Evolutionary conservation across 805 yeast genomes (phyloP).

Genomic region (Suhomyces xylopsoci): DNA sequence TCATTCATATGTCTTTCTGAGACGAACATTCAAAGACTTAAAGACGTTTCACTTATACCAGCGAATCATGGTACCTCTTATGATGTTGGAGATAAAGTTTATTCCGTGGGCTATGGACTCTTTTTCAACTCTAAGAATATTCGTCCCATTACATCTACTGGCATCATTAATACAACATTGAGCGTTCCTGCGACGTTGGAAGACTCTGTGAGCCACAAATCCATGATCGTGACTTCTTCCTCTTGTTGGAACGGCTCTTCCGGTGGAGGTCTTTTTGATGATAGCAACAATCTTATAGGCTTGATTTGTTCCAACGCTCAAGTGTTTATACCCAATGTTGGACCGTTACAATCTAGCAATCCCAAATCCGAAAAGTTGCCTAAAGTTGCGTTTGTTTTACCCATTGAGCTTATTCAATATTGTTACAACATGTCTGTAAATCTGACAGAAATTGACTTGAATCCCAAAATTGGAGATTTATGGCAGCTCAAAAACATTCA

Average conservation of each 20-base stretch:
- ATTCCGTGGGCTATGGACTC: constrained; percentile 41
- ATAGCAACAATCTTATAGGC: constrained; percentile 31
- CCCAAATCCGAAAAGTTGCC: constrained; percentile 28
- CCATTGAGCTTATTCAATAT: constrained; percentile 27
- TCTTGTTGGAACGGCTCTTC: constrained; percentile 53
- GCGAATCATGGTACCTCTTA: background rate
- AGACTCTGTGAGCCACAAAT: background rate
- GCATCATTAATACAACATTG: constrained; percentile 21
- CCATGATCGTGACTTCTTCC: constrained; percentile 36
- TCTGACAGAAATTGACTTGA: constrained; percentile 5
- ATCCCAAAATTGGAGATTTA: constrained; percentile 13
- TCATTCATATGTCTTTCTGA: constrained; percentile 33
- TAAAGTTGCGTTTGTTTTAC: constrained; percentile 30
- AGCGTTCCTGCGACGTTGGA: constrained; percentile 6
- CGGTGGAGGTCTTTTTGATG: constrained; percentile 42
- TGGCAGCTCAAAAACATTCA: constrained; percentile 25
- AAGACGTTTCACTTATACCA: background rate
- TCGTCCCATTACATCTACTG: constrained; percentile 33
- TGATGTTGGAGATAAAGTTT: constrained; percentile 20
- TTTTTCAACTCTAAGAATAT: constrained; percentile 19
- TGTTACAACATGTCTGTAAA: constrained; percentile 14
- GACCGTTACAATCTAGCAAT: background rate
- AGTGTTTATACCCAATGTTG: constrained; percentile 21
- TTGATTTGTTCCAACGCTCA: constrained; percentile 46
- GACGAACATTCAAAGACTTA: background rate